These are phyloP conservation scores for Rosellinia necatrix DNA, from an alignment of 2,329 filamentous ascomycete genomes.

Conservation along the genomic window DNA sequence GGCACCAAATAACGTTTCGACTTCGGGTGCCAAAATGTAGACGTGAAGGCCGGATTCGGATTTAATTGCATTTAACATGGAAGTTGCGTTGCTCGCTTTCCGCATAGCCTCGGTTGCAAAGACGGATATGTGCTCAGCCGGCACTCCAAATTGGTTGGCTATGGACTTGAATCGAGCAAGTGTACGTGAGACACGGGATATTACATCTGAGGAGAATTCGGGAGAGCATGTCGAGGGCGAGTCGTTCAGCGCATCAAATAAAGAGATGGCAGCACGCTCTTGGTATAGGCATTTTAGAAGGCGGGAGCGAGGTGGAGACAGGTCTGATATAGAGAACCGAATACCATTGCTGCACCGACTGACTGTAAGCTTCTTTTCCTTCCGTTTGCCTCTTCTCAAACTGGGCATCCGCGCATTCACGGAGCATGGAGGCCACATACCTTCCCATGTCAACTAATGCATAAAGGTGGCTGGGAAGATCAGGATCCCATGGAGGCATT, in stretches of 20 bases:
- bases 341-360: slow-evolving; percentile 75
- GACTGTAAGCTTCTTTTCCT: slow-evolving; percentile 10
- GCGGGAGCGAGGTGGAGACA: slow-evolving; percentile 72
- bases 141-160: slow-evolving; percentile 72
- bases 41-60: slow-evolving; percentile 69
- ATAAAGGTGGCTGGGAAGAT: slow-evolving; percentile 55
- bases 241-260: slow-evolving; percentile 79
- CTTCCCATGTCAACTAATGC: slow-evolving; percentile 66
- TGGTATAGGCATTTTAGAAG: slow-evolving; percentile 78
- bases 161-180: slow-evolving; percentile 73
- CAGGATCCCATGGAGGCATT: slow-evolving; percentile 54
- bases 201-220: slow-evolving; percentile 59
- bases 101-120: slow-evolving; percentile 90
- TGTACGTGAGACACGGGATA: slow-evolving; percentile 67
- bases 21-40: slow-evolving; percentile 73
- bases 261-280: slow-evolving; percentile 78
- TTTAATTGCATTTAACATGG: slow-evolving; percentile 69
- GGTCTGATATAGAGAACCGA: slow-evolving; percentile 85
- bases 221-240: slow-evolving; percentile 42
- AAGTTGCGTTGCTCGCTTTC: slow-evolving; percentile 72
- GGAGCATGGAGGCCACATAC: slow-evolving; percentile 41
- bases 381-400: too few relatives aligned
- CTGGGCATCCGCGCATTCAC: background rate
- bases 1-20: slow-evolving; percentile 82
- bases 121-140: slow-evolving; percentile 67